Base-by-base conservation (phyloP, 2,329 filamentous ascomycete genomes). In the Talaromyces sp. region DNA sequence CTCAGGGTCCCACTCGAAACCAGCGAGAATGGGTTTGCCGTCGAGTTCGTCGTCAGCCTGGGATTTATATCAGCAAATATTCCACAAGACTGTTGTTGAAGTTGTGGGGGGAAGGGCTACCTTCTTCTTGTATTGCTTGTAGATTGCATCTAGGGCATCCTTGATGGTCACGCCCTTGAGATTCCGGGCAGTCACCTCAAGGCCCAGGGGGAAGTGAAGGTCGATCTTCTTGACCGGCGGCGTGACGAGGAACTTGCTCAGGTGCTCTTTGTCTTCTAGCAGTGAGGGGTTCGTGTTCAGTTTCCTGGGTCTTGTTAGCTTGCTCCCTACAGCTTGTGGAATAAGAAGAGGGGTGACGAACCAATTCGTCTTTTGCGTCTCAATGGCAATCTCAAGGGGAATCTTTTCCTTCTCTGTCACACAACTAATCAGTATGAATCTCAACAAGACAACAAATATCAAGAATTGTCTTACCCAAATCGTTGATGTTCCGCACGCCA, bases 81-180 rank as follows among this genome's bases (percentile, higher is more conserved):
- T 13, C 6, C n/a, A 26, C 46, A 49, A 38, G 32, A 26, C 19
- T 14, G n/a, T 9, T 17, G n/a, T n/a, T n/a, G 26, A 31, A 31
- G 10, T 2, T 27, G 3, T 11, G 17, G 11, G 27, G 10, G 43
- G 9, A 1, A 8, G 9, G 26, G 27, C 13, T 59, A 93, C 93
- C 85, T 93, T 89, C 86, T 97, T 97, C 85, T 96, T 96, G 83
- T 91, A 96, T 69, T 90, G 86, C 83, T 96, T 97, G 84, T 96
- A 83, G 78, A 98, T 97, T 70, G 91, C 93, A 76, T 97, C 93
- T 75, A 96, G 75, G 61, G 92, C 92, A 77, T 98, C 93, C 82
- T 97, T 97, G 83, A 98, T 93, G 60, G 93, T 98, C 67, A 98
- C 92, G 60, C 93, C 93, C 78, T 93, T 93, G 69, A 93, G 81